Evolutionary conservation across 1,284 basidiomycete species (phyloP).

Genomic region (Apiotrichum veenhuisii): DNA sequence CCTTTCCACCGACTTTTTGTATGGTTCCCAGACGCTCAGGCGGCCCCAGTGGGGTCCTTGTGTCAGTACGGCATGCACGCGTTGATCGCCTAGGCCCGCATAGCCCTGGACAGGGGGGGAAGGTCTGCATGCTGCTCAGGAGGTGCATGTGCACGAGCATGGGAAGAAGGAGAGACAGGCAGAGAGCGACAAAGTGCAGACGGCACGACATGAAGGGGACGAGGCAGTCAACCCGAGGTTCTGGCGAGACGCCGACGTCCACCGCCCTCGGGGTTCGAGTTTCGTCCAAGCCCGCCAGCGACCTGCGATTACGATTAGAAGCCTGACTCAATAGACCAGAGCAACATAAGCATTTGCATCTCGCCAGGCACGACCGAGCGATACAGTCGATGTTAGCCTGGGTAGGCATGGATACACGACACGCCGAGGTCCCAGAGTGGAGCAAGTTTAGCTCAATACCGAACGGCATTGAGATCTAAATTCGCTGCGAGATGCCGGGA

Average conservation of each 20-base stretch:
- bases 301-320: not conserved
- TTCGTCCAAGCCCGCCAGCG: not conserved
- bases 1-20: conserved; percentile 46
- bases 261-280: not conserved
- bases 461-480: not conserved
- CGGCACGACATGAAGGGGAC: no score
- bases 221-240: no score
- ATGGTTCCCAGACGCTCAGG: conserved; percentile 46
- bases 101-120: not conserved
- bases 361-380: not conserved
- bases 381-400: not conserved
- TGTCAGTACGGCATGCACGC: not conserved
- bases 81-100: conserved; percentile 1
- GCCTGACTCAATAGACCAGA: not conserved
- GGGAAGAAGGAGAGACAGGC: not conserved
- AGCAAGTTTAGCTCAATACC: not conserved
- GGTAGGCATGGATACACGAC: not conserved
- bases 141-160: not conserved
- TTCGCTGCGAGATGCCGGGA: no score
- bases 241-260: no score
- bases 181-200: not conserved
- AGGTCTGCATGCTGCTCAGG: not conserved
- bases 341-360: no score
- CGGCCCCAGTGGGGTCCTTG: conserved; percentile 1
- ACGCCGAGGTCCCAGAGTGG: not conserved